Evolutionary conservation across 1,139 yeast species (phyloP).

Genomic region (Ogataea hybrid): DNA sequence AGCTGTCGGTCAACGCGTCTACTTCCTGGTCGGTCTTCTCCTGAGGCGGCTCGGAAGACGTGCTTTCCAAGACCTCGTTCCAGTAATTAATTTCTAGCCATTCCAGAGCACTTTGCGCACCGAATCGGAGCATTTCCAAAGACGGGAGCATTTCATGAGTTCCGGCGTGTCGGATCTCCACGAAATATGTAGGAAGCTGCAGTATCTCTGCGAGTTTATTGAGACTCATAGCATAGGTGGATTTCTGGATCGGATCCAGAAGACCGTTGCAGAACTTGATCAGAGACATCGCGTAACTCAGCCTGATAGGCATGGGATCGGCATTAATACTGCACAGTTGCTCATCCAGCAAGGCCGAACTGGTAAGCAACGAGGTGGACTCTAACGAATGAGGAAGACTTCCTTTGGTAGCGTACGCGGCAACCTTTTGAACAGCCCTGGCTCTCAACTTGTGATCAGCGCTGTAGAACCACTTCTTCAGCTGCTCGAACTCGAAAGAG

Average conservation of each 20-base stretch:
- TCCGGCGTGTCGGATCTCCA: constrained; percentile 85
- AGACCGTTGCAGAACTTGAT: constrained; percentile 90
- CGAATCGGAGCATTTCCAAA: constrained; percentile 58
- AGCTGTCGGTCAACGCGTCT: constrained; percentile 22
- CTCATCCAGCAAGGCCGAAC: constrained; percentile 51
- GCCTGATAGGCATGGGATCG: constrained; percentile 33
- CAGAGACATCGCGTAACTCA: constrained; percentile 72
- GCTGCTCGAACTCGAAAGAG: constrained; percentile 46
- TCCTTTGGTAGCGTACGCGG: constrained; percentile 63
- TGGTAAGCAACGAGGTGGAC: constrained; percentile 60
- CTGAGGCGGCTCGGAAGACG: constrained; percentile 17
- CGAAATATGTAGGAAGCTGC: constrained; percentile 77
- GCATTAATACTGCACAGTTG: constrained; percentile 26
- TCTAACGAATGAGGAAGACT: constrained; percentile 80
- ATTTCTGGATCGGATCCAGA: constrained; percentile 82
- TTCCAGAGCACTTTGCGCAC: constrained; percentile 56
- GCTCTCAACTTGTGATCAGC: constrained; percentile 35
- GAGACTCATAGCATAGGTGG: constrained; percentile 75
- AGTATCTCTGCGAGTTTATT: constrained; percentile 68
- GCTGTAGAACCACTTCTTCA: constrained; percentile 58
- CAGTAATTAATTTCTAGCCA: constrained; percentile 84
- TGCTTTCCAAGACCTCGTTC: constrained; percentile 41
- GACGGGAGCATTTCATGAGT: constrained; percentile 88
- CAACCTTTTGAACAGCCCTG: constrained; percentile 59
- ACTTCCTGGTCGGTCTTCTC: constrained; percentile 26